Evolutionary conservation across 2,329 filamentous ascomycete species (phyloP), one percentile per base, ranked within the genome.

Genomic region (Ophiobolus disseminans): DNA sequence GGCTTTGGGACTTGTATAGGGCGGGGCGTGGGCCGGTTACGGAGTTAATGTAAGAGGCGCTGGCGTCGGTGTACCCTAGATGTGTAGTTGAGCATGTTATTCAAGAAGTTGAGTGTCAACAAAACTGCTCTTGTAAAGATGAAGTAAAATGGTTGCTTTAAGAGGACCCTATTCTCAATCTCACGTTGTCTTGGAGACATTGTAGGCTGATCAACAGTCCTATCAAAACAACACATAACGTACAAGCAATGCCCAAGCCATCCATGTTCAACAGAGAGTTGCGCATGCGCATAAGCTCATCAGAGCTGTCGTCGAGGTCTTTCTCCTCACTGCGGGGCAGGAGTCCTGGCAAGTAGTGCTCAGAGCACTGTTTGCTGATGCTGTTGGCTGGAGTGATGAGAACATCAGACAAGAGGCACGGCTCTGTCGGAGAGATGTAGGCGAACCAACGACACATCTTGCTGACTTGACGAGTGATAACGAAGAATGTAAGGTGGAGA

Each of bases 191-290:
- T n/a, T n/a, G n/a, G n/a, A n/a, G n/a, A n/a, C n/a, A 28, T 28
- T 5, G 5, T 28, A 28, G 25, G n/a, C 3, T n/a, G 25, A 28
- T 28, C n/a, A 2, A 5, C n/a, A n/a, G n/a, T n/a, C n/a, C n/a
- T n/a, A n/a, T 25, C 11, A 13, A 10, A 26, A 11, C 22, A 13
- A 26, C 13, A 45, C 16, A n/a, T n/a, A 20, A 63, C 62, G 37
- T 64, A 65, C 79, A 83, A 17, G 78, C 78, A 44, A 83, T 66
- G n/a, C 81, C 81, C 9, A 82, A 69, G 25, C 81, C 81, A 58
- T 83, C 81, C 62, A 82, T 78, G 60, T 83, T 83, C 63, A 80
- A 74, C 21, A 82, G 66, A 2, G 76, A 75, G 63, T 83, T 83
- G 20, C 80, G 78, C 48, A 77, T 73, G 17, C 73, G 73, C 57